Conservation (phyloP, 2,329 filamentous ascomycete species). For the Fusarium nurragi region DNA sequence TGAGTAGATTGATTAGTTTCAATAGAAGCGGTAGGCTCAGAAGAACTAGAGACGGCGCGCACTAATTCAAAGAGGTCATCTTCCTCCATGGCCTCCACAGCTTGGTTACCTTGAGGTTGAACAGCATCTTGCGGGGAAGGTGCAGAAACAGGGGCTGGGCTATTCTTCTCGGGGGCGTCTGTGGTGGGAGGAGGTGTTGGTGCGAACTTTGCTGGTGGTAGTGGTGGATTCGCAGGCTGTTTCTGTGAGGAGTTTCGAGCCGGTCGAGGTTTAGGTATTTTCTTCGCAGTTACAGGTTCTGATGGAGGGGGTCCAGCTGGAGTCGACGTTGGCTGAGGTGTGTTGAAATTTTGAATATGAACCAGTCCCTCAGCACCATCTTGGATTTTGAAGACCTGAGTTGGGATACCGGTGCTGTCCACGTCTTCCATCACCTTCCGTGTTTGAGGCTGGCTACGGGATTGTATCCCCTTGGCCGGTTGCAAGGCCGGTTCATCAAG, state of each 20-base stretch:
- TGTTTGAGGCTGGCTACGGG: conserved; percentile 31
- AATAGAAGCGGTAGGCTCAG: conserved; percentile 31
- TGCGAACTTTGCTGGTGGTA: conserved; percentile 40
- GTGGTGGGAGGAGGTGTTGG: conserved; percentile 54
- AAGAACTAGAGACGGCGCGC: conserved; percentile 31
- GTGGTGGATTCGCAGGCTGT: conserved; percentile 32
- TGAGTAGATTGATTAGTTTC: conserved; percentile 32
- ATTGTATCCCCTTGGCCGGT: conserved; percentile 49
- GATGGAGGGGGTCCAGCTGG: conserved; percentile 27
- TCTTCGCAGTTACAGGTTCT: conserved; percentile 39
- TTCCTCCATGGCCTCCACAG: conserved; percentile 15
- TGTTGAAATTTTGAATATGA: conserved; percentile 51
- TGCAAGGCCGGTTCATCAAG: conserved; percentile 69
- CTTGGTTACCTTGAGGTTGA: conserved; percentile 13
- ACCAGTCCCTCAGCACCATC: conserved; percentile 50
- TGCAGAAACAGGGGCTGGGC: conserved; percentile 37
- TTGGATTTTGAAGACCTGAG: conserved; percentile 57
- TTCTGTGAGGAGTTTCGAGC: conserved; percentile 30
- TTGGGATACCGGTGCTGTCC: conserved; percentile 50
- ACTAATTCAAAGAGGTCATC: conserved; percentile 36
- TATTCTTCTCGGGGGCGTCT: conserved; percentile 50
- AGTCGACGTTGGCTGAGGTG: conserved; percentile 38
- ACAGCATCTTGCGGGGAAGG: conserved; percentile 10
- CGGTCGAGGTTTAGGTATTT: conserved; percentile 14
- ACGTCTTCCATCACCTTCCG: conserved; percentile 46